Percentiles rank a stretch among this genome's conserved stretches.
These are phyloP conservation scores for Priceomyces medius DNA, from an alignment of 805 yeast genomes.

Conservation along the genomic window DNA sequence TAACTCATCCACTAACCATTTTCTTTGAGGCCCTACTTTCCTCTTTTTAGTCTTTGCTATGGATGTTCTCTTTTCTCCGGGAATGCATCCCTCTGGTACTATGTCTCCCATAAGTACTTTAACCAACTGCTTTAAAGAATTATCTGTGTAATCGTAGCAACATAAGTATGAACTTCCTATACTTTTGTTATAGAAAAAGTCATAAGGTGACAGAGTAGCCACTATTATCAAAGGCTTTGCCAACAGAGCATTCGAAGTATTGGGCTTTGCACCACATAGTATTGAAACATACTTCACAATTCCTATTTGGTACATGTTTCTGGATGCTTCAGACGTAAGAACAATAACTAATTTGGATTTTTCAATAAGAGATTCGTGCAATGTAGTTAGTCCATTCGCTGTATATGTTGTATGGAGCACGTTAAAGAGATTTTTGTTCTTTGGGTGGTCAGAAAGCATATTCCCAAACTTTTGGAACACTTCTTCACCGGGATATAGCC, in stretches of 20 bases:
- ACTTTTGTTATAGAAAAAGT: slow-evolving; percentile 53
- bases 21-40: slow-evolving; percentile 30
- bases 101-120: slow-evolving; percentile 54
- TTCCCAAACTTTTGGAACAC: slow-evolving; percentile 54
- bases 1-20: slow-evolving; percentile 61
- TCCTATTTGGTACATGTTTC: slow-evolving; percentile 62
- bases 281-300: slow-evolving; percentile 57
- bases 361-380: slow-evolving; percentile 55
- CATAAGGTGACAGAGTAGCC: slow-evolving; percentile 65
- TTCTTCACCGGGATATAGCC: slow-evolving; percentile 46
- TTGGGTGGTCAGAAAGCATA: slow-evolving; percentile 37
- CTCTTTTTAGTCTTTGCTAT: slow-evolving; percentile 23
- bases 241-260: slow-evolving; percentile 22
- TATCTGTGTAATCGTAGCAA: slow-evolving; percentile 58
- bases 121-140: slow-evolving; percentile 49
- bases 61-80: slow-evolving; percentile 47
- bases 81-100: slow-evolving; percentile 53
- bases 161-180: slow-evolving; percentile 59
- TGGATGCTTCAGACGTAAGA: slow-evolving; percentile 55
- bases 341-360: slow-evolving; percentile 51
- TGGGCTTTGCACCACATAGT: slow-evolving; percentile 50
- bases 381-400: slow-evolving; percentile 52
- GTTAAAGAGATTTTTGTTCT: slow-evolving; percentile 35
- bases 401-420: slow-evolving; percentile 60
- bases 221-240: slow-evolving; percentile 54